These are phyloP conservation scores for Phaseolus coccineus DNA, from an alignment of 331 rosid species.

Conservation along the genomic window DNA sequence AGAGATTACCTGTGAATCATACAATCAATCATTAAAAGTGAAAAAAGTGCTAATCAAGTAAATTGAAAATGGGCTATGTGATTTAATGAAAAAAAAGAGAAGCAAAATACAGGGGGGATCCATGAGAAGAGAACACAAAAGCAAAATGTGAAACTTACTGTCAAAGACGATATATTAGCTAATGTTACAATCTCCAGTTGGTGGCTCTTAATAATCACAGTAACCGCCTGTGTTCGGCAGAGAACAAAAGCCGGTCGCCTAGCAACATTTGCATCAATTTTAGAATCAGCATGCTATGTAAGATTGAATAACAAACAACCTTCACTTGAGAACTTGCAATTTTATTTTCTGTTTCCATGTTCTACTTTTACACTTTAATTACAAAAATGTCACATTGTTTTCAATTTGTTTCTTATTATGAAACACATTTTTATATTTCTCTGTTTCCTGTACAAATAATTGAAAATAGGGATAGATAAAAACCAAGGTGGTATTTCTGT, in stretches of 20 bases:
- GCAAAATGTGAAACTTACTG: conserved; percentile 52
- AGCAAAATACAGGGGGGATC: conserved; percentile 15
- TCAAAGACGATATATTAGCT: conserved; percentile 83
- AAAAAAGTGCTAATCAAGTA: background rate
- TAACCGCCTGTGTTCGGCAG: conserved; percentile 56
- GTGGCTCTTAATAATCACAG: conserved; percentile 57
- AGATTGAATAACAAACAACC: conserved; percentile 32
- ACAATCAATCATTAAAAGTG: conserved; percentile 5
- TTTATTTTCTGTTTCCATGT: too few species aligned
- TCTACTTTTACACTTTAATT: too few species aligned
- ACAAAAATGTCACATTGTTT: too few species aligned
- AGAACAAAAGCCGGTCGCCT: conserved; percentile 82
- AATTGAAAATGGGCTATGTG: background rate
- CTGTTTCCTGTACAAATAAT: too few species aligned
- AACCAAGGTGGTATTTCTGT: too few species aligned
- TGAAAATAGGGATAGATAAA: too few species aligned
- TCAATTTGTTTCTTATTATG: too few species aligned
- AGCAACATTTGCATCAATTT: conserved; percentile 33
- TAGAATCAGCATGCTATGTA: conserved; percentile 28
- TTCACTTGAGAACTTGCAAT: background rate
- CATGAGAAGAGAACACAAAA: conserved; percentile 24
- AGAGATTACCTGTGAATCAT: conserved; percentile 61
- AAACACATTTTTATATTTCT: too few species aligned
- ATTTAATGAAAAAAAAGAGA: background rate
- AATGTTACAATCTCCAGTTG: conserved; percentile 80